Conservation (phyloP, 1,284 basidiomycete genomes). For the Spongispora temasekensis region DNA sequence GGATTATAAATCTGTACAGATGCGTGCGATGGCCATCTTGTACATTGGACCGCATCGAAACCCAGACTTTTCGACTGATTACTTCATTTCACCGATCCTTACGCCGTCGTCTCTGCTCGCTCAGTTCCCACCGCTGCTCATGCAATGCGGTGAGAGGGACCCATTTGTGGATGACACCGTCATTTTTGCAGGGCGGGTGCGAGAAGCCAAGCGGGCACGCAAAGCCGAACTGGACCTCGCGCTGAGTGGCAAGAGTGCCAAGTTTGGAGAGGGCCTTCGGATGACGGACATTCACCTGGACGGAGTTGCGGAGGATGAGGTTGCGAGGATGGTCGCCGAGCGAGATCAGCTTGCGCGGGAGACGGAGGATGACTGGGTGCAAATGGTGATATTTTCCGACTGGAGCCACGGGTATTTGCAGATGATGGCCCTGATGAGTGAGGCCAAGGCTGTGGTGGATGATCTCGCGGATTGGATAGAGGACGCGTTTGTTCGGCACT, state of each 20-base stretch:
- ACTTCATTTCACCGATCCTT: constrained; percentile 92
- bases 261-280: constrained; percentile 55
- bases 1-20: constrained; percentile 49
- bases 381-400: constrained; percentile 86
- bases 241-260: constrained; percentile 56
- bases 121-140: constrained; percentile 90
- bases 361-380: constrained; percentile 92
- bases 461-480: constrained; percentile 95
- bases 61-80: constrained; percentile 94
- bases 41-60: constrained; percentile 93
- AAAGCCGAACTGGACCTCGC: constrained; percentile 65
- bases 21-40: constrained; percentile 97
- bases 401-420: constrained; percentile 96
- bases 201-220: constrained; percentile 87
- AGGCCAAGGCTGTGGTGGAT: constrained; percentile 79
- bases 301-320: constrained; percentile 33
- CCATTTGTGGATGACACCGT: constrained; percentile 96
- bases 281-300: constrained; percentile 39
- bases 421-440: constrained; percentile 87
- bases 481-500: constrained; percentile 63
- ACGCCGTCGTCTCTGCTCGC: constrained; percentile 83
- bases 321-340: constrained; percentile 52
- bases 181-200: constrained; percentile 89
- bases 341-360: constrained; percentile 63
- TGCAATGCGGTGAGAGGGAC: constrained; percentile 95